A percentile compares a stretch with the other conserved stretches of the same genome.
Conservation (phyloP, 768 basidiomycete genomes). For the Mycena metata region DNA sequence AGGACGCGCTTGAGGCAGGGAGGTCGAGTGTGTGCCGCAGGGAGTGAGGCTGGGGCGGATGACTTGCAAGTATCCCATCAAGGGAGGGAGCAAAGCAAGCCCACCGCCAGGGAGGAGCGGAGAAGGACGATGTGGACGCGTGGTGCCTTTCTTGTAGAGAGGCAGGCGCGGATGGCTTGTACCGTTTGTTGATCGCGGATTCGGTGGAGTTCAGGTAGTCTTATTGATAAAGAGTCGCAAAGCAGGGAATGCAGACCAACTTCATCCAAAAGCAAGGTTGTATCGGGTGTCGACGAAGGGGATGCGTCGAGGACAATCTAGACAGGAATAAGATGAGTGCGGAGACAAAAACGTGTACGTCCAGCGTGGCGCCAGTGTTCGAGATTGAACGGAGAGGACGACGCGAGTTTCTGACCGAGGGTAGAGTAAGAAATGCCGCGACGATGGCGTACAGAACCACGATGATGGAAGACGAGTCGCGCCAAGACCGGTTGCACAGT, state of each 20-base stretch:
- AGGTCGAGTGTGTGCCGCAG: slow-evolving; percentile 34
- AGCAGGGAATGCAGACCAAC: background rate
- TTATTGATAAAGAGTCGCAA: too few species aligned
- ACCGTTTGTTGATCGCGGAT: too few species aligned
- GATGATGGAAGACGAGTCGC: background rate
- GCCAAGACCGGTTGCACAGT: too few species aligned
- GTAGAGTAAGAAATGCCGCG: background rate
- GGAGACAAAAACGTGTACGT: background rate
- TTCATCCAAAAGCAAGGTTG: background rate
- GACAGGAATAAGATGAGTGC: slow-evolving; percentile 10
- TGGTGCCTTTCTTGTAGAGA: too few species aligned
- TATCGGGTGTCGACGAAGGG: background rate
- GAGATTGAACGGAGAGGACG: background rate
- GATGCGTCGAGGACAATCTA: background rate
- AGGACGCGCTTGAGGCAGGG: slow-evolving; percentile 20
- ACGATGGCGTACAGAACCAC: slow-evolving; percentile 4
- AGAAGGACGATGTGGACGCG: too few species aligned
- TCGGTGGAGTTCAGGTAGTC: too few species aligned
- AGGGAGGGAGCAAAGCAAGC: too few species aligned
- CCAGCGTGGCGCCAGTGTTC: slow-evolving; percentile 10
- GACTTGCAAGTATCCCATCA: too few species aligned
- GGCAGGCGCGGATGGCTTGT: too few species aligned
- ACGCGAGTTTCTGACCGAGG: background rate
- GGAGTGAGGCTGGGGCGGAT: slow-evolving; percentile 32
- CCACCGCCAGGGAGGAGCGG: too few species aligned